A percentile compares a stretch with the other conserved stretches of the same genome.
These are phyloP conservation scores for Gymnopus androsaceus DNA, from an alignment of 1,284 basidiomycete species.

Conservation along the genomic window DNA sequence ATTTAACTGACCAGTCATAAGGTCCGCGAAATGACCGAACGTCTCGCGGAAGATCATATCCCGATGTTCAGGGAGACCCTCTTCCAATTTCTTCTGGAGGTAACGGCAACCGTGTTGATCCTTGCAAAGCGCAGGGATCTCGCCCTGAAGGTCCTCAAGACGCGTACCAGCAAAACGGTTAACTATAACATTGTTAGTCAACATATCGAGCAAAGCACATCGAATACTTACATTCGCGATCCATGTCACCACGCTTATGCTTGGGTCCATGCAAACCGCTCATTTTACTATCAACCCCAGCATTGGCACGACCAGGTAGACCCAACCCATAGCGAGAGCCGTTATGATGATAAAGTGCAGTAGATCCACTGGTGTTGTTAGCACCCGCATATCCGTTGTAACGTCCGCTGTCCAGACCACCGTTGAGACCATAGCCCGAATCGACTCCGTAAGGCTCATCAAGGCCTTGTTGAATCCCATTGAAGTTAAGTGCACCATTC, in stretches of 20 bases:
- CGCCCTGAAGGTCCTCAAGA: conserved; percentile 93
- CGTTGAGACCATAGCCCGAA: conserved; percentile 57
- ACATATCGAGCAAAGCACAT: conserved; percentile 4
- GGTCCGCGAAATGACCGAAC: conserved; percentile 95
- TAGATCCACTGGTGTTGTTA: conserved; percentile 68
- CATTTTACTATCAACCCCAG: conserved; percentile 70
- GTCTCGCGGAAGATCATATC: conserved; percentile 99
- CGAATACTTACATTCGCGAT: conserved; percentile 71
- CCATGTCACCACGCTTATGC: conserved; percentile 91
- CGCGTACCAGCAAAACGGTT: conserved; percentile 95
- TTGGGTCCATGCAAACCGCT: conserved; percentile 89
- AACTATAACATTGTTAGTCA: conserved; percentile 47
- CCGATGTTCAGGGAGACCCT: conserved; percentile 90
- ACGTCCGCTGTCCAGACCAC: conserved; percentile 51
- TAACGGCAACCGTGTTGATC: conserved; percentile 99
- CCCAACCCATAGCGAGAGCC: conserved; percentile 75
- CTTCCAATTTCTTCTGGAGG: conserved; percentile 98
- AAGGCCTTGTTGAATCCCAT: conserved; percentile 49
- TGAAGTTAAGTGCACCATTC: conserved; percentile 50
- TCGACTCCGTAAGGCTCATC: conserved; percentile 65
- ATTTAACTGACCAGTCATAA: conserved; percentile 83
- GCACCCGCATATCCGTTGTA: conserved; percentile 59
- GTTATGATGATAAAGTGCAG: conserved; percentile 79
- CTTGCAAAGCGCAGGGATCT: conserved; percentile 93
- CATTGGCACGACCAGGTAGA: conserved; percentile 51